Evolutionary conservation across 345 rosid species (phyloP).

Genomic region (Hypericum androsaemum): DNA sequence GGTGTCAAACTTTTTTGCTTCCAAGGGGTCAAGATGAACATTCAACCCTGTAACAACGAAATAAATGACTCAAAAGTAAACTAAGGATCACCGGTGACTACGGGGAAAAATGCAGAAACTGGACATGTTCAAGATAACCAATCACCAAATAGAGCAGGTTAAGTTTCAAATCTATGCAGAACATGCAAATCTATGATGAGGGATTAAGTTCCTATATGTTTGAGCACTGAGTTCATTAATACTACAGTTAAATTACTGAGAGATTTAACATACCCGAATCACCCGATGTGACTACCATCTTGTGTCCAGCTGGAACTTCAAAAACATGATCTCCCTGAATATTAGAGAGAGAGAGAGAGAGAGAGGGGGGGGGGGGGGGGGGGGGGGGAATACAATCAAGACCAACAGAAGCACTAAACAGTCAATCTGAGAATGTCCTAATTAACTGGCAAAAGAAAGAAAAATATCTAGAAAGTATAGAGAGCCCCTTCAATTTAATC

Average conservation of each 20-base stretch:
- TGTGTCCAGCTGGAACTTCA: conserved; percentile 80
- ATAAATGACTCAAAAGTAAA: neutral
- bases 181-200: too few species aligned
- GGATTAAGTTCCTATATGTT: too few species aligned
- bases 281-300: conserved; percentile 53
- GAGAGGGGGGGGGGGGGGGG: neutral
- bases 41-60: conserved; percentile 33
- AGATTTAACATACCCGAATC: conserved; percentile 35
- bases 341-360: neutral
- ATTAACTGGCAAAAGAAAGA: too few species aligned
- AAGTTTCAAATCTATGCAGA: too few species aligned
- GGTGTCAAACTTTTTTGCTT: conserved; percentile 35
- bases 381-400: neutral
- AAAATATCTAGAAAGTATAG: neutral
- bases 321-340: conserved; percentile 72
- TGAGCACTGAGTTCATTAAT: too few species aligned
- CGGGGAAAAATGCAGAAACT: neutral
- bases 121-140: too few species aligned
- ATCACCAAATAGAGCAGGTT: too few species aligned
- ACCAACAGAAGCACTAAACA: too few species aligned
- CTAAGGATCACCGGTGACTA: neutral
- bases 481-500: neutral
- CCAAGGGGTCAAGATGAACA: conserved; percentile 42
- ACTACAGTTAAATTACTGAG: too few species aligned
- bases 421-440: too few species aligned